phyloP scores from a whole-genome alignment of 768 basidiomycete genomes.

The Nidula microcarpa region DNA sequence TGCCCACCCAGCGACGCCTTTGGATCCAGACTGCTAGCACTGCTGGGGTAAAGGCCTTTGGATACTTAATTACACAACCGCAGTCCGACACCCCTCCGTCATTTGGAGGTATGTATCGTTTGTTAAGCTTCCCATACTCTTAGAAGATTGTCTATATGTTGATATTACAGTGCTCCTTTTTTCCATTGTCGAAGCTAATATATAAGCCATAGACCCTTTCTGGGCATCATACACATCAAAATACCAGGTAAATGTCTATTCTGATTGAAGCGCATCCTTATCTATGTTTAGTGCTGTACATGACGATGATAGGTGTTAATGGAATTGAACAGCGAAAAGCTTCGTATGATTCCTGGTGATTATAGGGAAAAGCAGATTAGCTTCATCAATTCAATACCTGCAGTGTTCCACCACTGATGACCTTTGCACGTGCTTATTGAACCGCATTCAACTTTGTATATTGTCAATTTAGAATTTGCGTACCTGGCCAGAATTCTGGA shows the following conservation, averaged over 20 bases:
- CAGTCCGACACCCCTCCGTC: constrained; percentile 16
- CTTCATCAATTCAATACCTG: constrained; percentile 28
- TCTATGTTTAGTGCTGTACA: not conserved
- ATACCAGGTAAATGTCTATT: constrained; percentile 12
- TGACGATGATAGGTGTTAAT: constrained; percentile 18
- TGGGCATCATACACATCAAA: constrained; percentile 23
- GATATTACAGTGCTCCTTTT: constrained; percentile 12
- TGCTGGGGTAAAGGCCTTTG: constrained; percentile 31
- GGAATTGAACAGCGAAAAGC: constrained; percentile 31
- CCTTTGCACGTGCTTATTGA: not conserved
- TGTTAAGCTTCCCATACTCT: too few species aligned
- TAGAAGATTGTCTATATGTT: too few species aligned
- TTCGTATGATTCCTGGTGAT: constrained; percentile 29
- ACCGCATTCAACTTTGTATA: too few species aligned
- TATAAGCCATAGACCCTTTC: constrained; percentile 13
- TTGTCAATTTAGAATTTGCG: too few species aligned
- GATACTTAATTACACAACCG: constrained; percentile 40
- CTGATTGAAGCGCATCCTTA: not conserved
- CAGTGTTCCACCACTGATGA: constrained; percentile 8
- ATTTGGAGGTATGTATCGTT: constrained; percentile 23
- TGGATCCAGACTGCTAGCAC: constrained; percentile 36
- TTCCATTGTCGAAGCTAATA: not conserved
- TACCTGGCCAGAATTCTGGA: too few species aligned
- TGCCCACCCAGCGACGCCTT: constrained; percentile 32
- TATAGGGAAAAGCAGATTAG: constrained; percentile 31